These are phyloP conservation scores for Petasospora rhodanensis DNA, from an alignment of 1,139 yeast species.

Conservation along the genomic window DNA sequence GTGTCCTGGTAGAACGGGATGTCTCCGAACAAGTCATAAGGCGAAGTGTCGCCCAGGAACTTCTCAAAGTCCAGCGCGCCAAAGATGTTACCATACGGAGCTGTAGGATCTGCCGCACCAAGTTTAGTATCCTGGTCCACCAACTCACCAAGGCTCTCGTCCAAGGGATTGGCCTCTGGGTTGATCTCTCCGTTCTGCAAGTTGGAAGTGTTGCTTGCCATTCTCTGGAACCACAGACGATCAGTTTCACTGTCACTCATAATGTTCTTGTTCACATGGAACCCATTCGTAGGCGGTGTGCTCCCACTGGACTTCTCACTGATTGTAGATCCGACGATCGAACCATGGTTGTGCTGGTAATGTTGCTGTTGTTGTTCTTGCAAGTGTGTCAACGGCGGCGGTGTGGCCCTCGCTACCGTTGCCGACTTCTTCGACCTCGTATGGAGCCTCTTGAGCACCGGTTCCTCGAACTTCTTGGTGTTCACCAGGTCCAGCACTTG, in stretches of 20 bases:
- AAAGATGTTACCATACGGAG: constrained; percentile 8
- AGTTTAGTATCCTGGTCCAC: no score
- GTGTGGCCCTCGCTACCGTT: neutral
- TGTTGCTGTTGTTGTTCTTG: no score
- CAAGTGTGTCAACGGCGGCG: neutral
- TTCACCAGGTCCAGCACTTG: constrained; percentile 11
- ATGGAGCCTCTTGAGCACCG: constrained; percentile 12
- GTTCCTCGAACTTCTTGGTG: constrained; percentile 15
- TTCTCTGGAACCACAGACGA: constrained; percentile 23
- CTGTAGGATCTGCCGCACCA: no score
- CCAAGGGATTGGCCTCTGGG: constrained; percentile 1
- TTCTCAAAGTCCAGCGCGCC: constrained; percentile 16
- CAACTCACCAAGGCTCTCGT: constrained; percentile 1
- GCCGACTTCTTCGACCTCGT: constrained; percentile 9
- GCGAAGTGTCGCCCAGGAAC: constrained; percentile 16
- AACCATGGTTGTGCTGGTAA: constrained; percentile 1
- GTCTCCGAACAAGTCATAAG: constrained; percentile 20
- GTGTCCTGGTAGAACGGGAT: constrained; percentile 15
- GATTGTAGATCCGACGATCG: neutral
- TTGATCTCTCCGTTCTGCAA: neutral
- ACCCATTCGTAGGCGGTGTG: constrained; percentile 12
- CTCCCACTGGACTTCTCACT: constrained; percentile 3
- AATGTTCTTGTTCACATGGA: constrained; percentile 18
- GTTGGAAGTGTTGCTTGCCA: constrained; percentile 11
- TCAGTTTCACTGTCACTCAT: constrained; percentile 21